Evolutionary conservation across 352 stramenopile species (phyloP).

Genomic region (Aphanomyces invadans): DNA sequence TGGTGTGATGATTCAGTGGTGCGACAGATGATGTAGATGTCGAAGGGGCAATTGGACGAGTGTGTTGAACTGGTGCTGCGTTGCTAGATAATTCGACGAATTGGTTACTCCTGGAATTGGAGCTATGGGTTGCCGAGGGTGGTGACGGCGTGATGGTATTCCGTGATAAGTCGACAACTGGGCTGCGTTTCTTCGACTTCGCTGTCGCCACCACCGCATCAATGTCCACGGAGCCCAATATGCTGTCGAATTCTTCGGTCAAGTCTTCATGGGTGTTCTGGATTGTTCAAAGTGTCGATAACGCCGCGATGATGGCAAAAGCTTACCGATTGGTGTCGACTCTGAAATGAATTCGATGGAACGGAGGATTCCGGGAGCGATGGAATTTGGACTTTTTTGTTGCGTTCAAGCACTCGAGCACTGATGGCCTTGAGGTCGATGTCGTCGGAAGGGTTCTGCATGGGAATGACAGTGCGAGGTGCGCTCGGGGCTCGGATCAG

Average conservation of each 20-base stretch:
- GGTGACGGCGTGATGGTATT: constrained; percentile 2
- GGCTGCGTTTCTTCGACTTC: neutral
- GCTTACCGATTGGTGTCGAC: neutral
- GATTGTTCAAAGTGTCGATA: neutral
- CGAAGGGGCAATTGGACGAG: neutral
- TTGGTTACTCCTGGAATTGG: neutral
- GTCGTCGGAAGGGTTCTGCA: neutral
- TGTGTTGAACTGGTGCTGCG: neutral
- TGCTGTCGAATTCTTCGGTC: constrained; percentile 18
- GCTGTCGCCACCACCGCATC: constrained; percentile 20
- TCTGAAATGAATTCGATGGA: neutral
- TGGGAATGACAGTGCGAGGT: neutral
- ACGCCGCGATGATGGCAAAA: neutral
- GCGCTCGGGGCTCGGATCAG: neutral
- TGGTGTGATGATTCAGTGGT: constrained; percentile 5
- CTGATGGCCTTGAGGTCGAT: constrained; percentile 8
- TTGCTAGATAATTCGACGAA: neutral
- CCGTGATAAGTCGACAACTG: neutral
- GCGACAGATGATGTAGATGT: neutral
- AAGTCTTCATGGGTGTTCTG: constrained; percentile 11
- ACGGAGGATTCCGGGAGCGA: neutral
- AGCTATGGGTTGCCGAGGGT: neutral
- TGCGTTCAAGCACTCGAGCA: constrained; percentile 4
- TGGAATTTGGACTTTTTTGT: constrained; percentile 10
- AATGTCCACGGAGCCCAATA: constrained; percentile 21